Base-by-base conservation (phyloP, 1,284 basidiomycete genomes). In the Tilletia caries region DNA sequence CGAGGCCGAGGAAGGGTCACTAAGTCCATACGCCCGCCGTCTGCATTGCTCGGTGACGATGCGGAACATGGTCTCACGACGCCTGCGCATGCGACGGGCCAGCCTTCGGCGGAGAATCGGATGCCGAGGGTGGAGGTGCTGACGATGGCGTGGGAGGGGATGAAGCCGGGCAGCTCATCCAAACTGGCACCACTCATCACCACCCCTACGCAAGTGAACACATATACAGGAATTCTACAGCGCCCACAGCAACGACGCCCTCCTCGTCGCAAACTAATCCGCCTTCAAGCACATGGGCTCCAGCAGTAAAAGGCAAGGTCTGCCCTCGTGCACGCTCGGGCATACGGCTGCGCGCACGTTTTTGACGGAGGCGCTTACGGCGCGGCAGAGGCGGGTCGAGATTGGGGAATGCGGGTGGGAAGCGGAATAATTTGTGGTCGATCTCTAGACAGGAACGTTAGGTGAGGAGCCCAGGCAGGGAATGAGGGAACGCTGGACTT, bases 11-110 rank as follows among this genome's bases (percentile, higher is more conserved):
- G 58, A 25, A 20, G 29, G 13, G 48, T 18, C 32, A 27, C 15
- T n/a, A n/a, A n/a, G 37, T 41, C 48, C 48, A 18, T 25, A 18
- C 48, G 58, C 5, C 74, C 52, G 2, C 44, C 15, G 43, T 60
- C 65, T 1, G n/a, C 83, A 84, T 70, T 98, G 96, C 85, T 98
- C 96, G 0, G 91, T 92, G 68, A 96, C 82, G 75, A 98, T 93
- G 79, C 93, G 90, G 89, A 92, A 98, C 73, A 96, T 86, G 8
- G 90, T 88, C 79, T 99, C 95, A 95, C 89, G 62, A 98, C 88
- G 13, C 96, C 96, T 73, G 91, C 90, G 83, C 98, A 98, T 25
- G 92, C 89, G 70, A 88, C 87, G 3, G 95, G 93, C 15, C 95
- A 88, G 64, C 91, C 87, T 82, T 93, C 91, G 20, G 98, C 93